Evolutionary conservation across 352 stramenopile genomes (phyloP).

Genomic region (Phytophthora litchii): DNA sequence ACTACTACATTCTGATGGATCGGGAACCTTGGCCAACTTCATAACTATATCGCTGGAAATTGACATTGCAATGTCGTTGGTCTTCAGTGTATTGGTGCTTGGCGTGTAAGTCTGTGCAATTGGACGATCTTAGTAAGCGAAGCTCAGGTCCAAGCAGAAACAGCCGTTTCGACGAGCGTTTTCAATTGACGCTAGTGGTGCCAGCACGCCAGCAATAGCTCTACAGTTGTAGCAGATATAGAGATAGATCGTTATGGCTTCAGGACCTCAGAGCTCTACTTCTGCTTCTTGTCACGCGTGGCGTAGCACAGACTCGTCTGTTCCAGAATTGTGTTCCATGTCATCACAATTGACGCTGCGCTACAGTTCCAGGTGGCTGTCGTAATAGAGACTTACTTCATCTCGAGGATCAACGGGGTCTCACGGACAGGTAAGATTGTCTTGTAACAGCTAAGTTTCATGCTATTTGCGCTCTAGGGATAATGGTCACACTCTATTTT

Average conservation of each 20-base stretch:
- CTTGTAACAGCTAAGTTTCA: background rate
- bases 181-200: slow-evolving; percentile 11
- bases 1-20: slow-evolving; percentile 3
- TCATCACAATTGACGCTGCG: background rate
- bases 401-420: too few relatives aligned
- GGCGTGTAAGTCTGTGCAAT: slow-evolving; percentile 14
- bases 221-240: too few relatives aligned
- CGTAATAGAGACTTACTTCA: too few relatives aligned
- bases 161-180: slow-evolving; percentile 11
- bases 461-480: slow-evolving; percentile 1
- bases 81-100: too few relatives aligned
- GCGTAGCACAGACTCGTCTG: slow-evolving; percentile 5
- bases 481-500: slow-evolving; percentile 22
- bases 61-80: too few relatives aligned
- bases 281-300: slow-evolving; percentile 2
- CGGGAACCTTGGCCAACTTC: too few relatives aligned
- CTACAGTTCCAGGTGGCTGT: background rate
- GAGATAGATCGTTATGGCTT: too few relatives aligned
- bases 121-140: slow-evolving; percentile 23
- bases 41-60: background rate
- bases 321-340: slow-evolving; percentile 2
- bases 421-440: background rate
- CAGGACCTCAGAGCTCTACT: too few relatives aligned
- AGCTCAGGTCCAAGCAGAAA: slow-evolving; percentile 21
- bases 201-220: background rate